phyloP scores from a whole-genome alignment of 2,329 filamentous ascomycete genomes.

The Aspergillus sp. region DNA sequence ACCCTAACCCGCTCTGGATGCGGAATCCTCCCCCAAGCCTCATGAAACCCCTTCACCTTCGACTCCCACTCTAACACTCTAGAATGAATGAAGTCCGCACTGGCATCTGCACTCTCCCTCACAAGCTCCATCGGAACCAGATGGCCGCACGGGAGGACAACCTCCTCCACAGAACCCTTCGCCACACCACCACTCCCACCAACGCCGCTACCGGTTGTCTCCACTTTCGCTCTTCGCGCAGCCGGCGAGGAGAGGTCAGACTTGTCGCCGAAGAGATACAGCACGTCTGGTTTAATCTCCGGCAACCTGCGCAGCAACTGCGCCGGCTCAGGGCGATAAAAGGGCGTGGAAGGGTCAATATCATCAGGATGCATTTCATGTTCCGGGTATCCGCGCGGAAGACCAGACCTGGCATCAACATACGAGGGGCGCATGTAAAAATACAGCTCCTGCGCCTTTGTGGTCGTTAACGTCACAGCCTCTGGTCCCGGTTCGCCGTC shows the following conservation, averaged over 20 bases:
- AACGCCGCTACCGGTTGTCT: conserved; percentile 30
- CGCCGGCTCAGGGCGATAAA: conserved; percentile 32
- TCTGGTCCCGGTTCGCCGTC: conserved; percentile 21
- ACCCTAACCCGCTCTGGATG: neutral
- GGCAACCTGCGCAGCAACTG: conserved; percentile 28
- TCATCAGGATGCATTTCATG: conserved; percentile 36
- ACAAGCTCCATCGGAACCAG: conserved; percentile 7
- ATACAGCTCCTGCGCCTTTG: conserved; percentile 74
- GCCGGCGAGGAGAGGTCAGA: conserved; percentile 18
- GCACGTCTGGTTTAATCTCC: conserved; percentile 30
- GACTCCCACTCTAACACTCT: neutral
- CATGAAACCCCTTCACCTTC: neutral
- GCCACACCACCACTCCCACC: conserved; percentile 52
- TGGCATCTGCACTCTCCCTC: neutral
- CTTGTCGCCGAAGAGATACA: conserved; percentile 31
- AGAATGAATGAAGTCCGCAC: neutral
- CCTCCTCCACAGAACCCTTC: conserved; percentile 32
- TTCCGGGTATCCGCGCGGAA: neutral
- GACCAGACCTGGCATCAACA: conserved; percentile 6
- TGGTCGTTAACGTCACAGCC: conserved; percentile 64
- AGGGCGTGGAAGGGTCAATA: conserved; percentile 21
- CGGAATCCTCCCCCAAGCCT: neutral
- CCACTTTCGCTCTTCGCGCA: conserved; percentile 26
- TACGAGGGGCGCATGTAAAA: conserved; percentile 32
- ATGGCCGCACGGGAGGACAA: conserved; percentile 15